Evolutionary conservation across 495 filamentous ascomycete species (phyloP).

Genomic region (Penicillium verhagenii): DNA sequence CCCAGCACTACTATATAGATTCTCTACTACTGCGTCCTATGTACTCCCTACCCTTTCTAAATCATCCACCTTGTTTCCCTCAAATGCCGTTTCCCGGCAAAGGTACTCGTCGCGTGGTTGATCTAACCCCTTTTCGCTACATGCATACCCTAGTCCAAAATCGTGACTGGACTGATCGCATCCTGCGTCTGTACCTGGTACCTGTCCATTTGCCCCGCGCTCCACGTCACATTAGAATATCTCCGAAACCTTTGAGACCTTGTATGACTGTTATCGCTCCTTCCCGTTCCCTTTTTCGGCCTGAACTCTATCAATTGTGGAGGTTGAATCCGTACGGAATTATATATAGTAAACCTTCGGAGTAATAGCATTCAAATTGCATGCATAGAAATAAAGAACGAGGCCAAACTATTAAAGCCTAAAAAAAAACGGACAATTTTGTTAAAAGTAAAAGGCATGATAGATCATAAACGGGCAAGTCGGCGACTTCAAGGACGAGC

Average conservation of each 20-base stretch:
- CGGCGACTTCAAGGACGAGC: slow-evolving; percentile 7
- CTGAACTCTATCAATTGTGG: too few species aligned
- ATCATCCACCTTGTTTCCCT: neutral
- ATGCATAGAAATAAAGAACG: neutral
- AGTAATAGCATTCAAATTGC: neutral
- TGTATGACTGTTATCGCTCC: neutral
- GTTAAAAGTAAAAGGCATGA: neutral
- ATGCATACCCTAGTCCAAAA: too few species aligned
- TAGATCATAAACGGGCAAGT: neutral
- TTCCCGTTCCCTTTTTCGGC: neutral
- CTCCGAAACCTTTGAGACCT: neutral
- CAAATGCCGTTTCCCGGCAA: neutral
- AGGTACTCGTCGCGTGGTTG: neutral
- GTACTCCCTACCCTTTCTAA: too few species aligned
- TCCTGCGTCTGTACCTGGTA: neutral
- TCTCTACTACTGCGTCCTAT: too few species aligned
- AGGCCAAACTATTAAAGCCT: neutral
- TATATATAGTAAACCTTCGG: too few species aligned
- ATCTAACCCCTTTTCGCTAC: neutral
- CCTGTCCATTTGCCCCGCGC: neutral
- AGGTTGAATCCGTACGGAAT: too few species aligned
- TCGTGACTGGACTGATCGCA: neutral
- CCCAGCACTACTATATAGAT: too few species aligned
- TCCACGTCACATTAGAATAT: slow-evolving; percentile 13
- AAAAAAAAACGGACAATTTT: neutral